Evolutionary conservation across 176 grass and related monocot species (phyloP), one percentile per base, ranked within the genome.

Genomic region (Elymus sibiricus): DNA sequence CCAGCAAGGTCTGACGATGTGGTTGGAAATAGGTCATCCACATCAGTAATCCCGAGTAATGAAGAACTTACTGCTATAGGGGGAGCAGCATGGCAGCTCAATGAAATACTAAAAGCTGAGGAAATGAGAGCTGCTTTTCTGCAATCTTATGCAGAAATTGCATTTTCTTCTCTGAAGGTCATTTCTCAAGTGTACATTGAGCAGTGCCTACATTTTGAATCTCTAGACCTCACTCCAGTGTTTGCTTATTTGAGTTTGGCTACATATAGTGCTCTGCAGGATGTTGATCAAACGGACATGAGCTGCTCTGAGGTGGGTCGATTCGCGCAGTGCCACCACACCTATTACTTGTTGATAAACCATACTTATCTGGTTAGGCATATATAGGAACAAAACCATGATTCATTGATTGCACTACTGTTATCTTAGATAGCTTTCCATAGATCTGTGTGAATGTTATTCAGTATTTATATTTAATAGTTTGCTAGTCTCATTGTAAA

Each of bases 61-160:
- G 79, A 88, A 84, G 90, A 94, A 19, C 78, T 92, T 92, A 81
- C 51, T 82, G 66, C 82, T 90, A 86, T 85, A 84, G 86, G 79
- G 5, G 88, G 88, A 38, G 82, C 86, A 84, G 84, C 96, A 55
- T 98, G 93, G 92, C 96, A 98, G 81, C 87, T 98, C 64, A 94
- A 92, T 87, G 76, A 91, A 34, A 83, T 98, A 76, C 76, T 94
- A 64, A 86, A 84, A 61, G 79, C 37, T 63, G 86, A 95, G 67
- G 82, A 90, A 27, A 88, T 79, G 64, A 86, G 85, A 85, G 79
- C 83, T 70, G 75, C 71, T 24, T 85, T 94, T 89, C 70, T 98
- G 39, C 83, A 91, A 70, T 98, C 93, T 51, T 79, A 88, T 82
- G 89, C 90, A 62, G 90, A 87, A 15, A 72, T 76, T 74, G 77